phyloP scores from a whole-genome alignment of 225 moss, liverwort and hornwort species.

The Polytrichum commune region DNA sequence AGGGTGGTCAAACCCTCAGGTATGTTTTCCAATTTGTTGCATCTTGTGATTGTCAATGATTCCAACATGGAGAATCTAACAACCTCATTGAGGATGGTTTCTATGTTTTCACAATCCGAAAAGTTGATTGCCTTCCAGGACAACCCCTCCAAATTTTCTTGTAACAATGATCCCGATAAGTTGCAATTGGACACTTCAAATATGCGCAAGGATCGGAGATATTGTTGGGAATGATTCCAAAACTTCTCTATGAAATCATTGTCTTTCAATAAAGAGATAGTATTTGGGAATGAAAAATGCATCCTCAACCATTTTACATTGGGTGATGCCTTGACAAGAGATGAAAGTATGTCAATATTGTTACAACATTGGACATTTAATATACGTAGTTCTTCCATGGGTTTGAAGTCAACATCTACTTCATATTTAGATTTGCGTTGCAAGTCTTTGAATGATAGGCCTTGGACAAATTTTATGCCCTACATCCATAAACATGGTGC shows the following conservation, averaged over 20 bases:
- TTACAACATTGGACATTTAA: not conserved
- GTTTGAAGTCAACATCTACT: not conserved
- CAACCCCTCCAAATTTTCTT: not conserved
- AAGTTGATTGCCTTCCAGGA: not conserved
- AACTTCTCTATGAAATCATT: not conserved
- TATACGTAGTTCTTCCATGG: not conserved
- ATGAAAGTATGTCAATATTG: not conserved
- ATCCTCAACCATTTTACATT: not conserved
- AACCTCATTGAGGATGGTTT: not conserved
- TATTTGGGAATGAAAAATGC: not conserved
- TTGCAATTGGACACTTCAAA: not conserved
- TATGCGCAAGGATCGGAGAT: not conserved
- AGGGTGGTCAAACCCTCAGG: not conserved
- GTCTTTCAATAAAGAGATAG: not conserved
- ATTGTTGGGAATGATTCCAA: not conserved
- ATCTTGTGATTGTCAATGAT: not conserved
- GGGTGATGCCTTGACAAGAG: not conserved
- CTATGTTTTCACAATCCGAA: not conserved
- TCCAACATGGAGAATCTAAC: not conserved
- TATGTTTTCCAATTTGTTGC: not conserved
- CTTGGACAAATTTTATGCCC: not conserved
- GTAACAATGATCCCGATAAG: not conserved
- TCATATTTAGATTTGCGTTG: not conserved
- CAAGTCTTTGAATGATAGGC: not conserved
- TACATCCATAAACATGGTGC: not conserved